Percentiles rank a stretch among this genome's conserved stretches.
Conservation (phyloP, 331 rosid species). For the Pyrus hybrid region DNA sequence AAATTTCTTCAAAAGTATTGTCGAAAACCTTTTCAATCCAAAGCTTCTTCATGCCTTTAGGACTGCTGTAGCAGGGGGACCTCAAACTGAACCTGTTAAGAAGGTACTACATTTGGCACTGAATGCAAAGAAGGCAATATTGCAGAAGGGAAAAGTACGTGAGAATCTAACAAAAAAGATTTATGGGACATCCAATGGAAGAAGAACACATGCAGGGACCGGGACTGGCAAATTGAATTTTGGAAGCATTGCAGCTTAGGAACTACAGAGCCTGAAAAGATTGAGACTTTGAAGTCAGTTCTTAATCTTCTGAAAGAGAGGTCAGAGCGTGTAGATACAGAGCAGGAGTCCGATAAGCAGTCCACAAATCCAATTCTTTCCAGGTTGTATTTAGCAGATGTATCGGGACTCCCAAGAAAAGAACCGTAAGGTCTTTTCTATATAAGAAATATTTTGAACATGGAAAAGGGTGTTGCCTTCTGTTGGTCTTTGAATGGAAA, state of each 20-base stretch:
- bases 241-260: conserved; percentile 89
- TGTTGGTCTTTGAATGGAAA: conserved; percentile 2
- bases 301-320: conserved; percentile 68
- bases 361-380: conserved; percentile 74
- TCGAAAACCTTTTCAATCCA: conserved; percentile 63
- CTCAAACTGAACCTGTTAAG: conserved; percentile 60
- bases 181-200: conserved; percentile 67
- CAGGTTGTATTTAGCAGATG: conserved; percentile 86
- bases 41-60: conserved; percentile 97
- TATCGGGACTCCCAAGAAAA: conserved; percentile 89
- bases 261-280: conserved; percentile 75
- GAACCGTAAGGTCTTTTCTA: neutral
- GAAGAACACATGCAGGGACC: conserved; percentile 89
- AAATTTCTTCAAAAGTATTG: conserved; percentile 53
- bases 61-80: conserved; percentile 58
- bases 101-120: conserved; percentile 54
- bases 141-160: conserved; percentile 86
- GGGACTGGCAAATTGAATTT: conserved; percentile 94
- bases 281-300: conserved; percentile 86
- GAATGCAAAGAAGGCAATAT: conserved; percentile 65
- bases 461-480: neutral
- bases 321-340: conserved; percentile 36
- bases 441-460: neutral
- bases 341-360: conserved; percentile 43
- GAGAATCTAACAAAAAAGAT: conserved; percentile 91